Conservation (phyloP, 176 grass and related monocot genomes). For the Lolium rigidum region DNA sequence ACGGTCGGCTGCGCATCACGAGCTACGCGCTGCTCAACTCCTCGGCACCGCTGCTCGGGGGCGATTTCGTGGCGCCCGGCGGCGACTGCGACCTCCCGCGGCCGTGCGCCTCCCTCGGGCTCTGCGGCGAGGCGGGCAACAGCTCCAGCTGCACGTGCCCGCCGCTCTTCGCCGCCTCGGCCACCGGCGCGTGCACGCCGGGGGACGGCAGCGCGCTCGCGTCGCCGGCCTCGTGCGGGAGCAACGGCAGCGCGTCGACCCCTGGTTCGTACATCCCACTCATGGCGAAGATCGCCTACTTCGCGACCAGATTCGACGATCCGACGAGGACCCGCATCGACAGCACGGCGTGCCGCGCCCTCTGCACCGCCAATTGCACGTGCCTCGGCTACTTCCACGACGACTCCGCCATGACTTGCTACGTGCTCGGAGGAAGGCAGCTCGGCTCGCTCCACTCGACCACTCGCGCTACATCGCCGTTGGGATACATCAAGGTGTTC, state of each 20-base stretch:
- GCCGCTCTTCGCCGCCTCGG: slow-evolving; percentile 43
- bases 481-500: slow-evolving; percentile 72
- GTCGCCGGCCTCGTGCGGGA: slow-evolving; percentile 49
- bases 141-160: slow-evolving; percentile 69
- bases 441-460: slow-evolving; percentile 64
- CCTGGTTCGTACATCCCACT: slow-evolving; percentile 55
- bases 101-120: slow-evolving; percentile 55
- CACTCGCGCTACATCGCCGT: slow-evolving; percentile 10
- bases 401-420: slow-evolving; percentile 58
- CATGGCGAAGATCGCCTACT: slow-evolving; percentile 51
- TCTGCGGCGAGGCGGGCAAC: slow-evolving; percentile 56
- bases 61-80: slow-evolving; percentile 62
- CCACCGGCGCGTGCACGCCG: slow-evolving; percentile 51
- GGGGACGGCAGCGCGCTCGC: slow-evolving; percentile 64
- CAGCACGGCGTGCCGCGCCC: slow-evolving; percentile 49
- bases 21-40: slow-evolving; percentile 70
- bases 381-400: slow-evolving; percentile 78
- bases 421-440: slow-evolving; percentile 53
- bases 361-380: slow-evolving; percentile 70
- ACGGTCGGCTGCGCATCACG: slow-evolving; percentile 58
- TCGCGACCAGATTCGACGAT: slow-evolving; percentile 58
- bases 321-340: slow-evolving; percentile 43
- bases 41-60: slow-evolving; percentile 27
- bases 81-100: slow-evolving; percentile 67
- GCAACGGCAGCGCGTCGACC: neutral